These are phyloP conservation scores for Nannochloropsis granulata DNA, from an alignment of 108 stramenopile species.

Conservation along the genomic window DNA sequence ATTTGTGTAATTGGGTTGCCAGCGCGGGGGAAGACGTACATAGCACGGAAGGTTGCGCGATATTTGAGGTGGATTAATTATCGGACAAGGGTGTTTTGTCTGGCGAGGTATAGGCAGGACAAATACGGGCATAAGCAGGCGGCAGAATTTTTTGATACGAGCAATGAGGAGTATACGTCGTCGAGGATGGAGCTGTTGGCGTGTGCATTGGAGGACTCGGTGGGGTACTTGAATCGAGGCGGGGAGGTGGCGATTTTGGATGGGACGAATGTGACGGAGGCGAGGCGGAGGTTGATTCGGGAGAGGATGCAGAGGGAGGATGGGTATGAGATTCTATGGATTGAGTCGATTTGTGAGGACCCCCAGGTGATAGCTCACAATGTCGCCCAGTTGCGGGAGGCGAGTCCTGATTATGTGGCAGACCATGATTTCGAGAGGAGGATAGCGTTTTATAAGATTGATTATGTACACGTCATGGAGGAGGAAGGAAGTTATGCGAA, in stretches of 20 bases:
- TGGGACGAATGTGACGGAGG: constrained; percentile 75
- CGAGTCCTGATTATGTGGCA: background rate
- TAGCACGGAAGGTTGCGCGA: constrained; percentile 78
- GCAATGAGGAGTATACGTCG: constrained; percentile 49
- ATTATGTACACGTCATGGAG: constrained; percentile 51
- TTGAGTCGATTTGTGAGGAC: constrained; percentile 76
- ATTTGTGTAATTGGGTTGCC: constrained; percentile 68
- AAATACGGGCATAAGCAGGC: constrained; percentile 24
- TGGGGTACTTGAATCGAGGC: constrained; percentile 52
- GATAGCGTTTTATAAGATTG: constrained; percentile 48
- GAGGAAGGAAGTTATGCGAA: constrained; percentile 46
- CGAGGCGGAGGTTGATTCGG: constrained; percentile 45
- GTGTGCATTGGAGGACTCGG: constrained; percentile 67
- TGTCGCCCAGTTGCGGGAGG: background rate
- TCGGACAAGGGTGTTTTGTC: constrained; percentile 45
- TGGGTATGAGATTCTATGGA: constrained; percentile 61
- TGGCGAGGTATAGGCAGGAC: constrained; percentile 49
- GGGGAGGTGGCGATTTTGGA: constrained; percentile 87
- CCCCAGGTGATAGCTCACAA: constrained; percentile 39
- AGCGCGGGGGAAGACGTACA: constrained; percentile 91
- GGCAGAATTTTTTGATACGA: constrained; percentile 74
- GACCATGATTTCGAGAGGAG: background rate
- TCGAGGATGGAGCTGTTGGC: constrained; percentile 56
- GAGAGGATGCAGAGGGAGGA: constrained; percentile 10
- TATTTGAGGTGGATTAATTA: constrained; percentile 48